Evolutionary conservation across 83 land plant genomes (phyloP), one percentile per base, ranked within the genome.

Genomic region (Picea abies): DNA sequence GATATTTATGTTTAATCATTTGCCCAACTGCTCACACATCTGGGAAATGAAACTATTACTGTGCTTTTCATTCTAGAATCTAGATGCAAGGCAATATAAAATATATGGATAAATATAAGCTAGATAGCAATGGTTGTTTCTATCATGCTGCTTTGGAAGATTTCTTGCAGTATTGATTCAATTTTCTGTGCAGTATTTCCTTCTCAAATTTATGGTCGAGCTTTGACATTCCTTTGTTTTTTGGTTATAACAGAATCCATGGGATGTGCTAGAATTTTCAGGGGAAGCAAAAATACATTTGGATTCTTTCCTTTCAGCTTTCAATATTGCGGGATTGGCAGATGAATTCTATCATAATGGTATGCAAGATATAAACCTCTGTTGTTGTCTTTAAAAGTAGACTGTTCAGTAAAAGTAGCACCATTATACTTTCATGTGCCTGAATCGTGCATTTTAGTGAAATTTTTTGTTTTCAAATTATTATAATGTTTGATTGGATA

Each of bases 271-370:
- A 73, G 84, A 87, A 26, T 93, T 97, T 84, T 91, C 94, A n/a
- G 95, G 98, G 66, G 76, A 87, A 62, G 83, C 94, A 64, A 86
- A 84, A 39, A 87, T 97, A 79, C 98, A 95, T 82, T 82, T 90
- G 87, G 97, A 97, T 80, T 91, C 99, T 0, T 97, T 91, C 82
- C 84, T 97, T 63, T 97, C 99, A 10, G 92, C 90, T 35, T 97
- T 97, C 86, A 88, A 90, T 66, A 90, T 97, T 68, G 63, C 91
- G 25, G 99, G 98, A 63, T 79, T 95, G 83, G 85, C 86, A 68
- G 96, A 94, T 58, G 94, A 95, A 29, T 94, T 86, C 66, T 94
- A 92, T 81, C 87, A 92, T 84, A 94, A 95, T 84, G 91, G 99
- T 97, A 88, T 64, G 90, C 25, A 22, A 47, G 4, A 1, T 14